Conservation (phyloP, 192 early-diverging fungal genomes). For the Mortierella hygrophila region DNA sequence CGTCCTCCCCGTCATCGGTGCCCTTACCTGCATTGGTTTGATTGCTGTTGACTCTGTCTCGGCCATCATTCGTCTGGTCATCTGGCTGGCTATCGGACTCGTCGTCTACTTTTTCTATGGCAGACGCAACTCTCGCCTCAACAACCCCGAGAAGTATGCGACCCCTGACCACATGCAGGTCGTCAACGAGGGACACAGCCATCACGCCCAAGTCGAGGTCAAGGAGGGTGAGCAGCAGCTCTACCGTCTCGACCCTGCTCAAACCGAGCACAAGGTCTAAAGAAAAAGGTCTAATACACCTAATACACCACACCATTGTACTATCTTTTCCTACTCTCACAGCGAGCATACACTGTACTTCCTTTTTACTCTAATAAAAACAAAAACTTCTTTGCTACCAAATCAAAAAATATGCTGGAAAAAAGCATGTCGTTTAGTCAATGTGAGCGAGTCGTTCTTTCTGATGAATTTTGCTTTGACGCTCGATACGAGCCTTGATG, state of each 20-base stretch:
- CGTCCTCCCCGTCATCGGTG: conserved; percentile 74
- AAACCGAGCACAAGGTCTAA: conserved; percentile 1
- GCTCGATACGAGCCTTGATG: not conserved
- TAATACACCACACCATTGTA: not conserved
- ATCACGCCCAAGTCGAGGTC: conserved; percentile 15
- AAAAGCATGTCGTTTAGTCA: not conserved
- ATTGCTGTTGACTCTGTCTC: conserved; percentile 75
- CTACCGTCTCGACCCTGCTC: not conserved
- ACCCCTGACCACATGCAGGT: conserved; percentile 19
- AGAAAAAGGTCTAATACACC: not conserved
- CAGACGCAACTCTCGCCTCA: conserved; percentile 69
- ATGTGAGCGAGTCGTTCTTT: not conserved
- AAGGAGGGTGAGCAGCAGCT: conserved; percentile 6
- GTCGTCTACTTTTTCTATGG: conserved; percentile 80
- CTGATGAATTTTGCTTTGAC: not conserved
- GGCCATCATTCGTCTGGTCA: conserved; percentile 79
- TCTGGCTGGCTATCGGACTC: conserved; percentile 84
- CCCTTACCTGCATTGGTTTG: conserved; percentile 68
- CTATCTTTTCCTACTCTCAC: not conserved
- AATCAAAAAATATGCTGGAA: not conserved
- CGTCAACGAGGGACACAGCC: conserved; percentile 13
- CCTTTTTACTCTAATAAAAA: not conserved
- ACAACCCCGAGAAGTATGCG: conserved; percentile 55
- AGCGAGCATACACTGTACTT: not conserved
- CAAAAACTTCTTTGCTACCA: not conserved